Evolutionary conservation across 1,284 basidiomycete species (phyloP), one percentile per base, ranked within the genome.

Genomic region (Cutaneotrichosporon cyanovorans): DNA sequence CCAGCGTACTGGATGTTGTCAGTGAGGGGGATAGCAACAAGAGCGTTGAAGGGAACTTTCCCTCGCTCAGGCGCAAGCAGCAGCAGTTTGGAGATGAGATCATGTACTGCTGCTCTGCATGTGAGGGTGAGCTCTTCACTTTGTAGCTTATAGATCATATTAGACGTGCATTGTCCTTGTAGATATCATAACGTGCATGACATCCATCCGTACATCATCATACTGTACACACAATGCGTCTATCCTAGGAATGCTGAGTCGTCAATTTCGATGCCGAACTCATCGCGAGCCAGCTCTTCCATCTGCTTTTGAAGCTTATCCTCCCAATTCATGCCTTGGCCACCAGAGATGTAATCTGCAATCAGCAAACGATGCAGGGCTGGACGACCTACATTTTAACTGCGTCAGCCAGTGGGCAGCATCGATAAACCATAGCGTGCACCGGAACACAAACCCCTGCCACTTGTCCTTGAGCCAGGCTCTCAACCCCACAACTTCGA

Each of bases 211-310:
- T 37, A 37, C 18, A 28, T 36, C 33, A 37, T 38, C 37, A 22
- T n/a, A n/a, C n/a, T n/a, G n/a, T n/a, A n/a, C n/a, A n/a, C n/a
- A n/a, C n/a, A n/a, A n/a, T n/a, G n/a, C n/a, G n/a, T 28, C 43
- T 58, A 75, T 47, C 60, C 74, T 20, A 66, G 48, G 47, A 68
- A 72, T 12, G 66, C 69, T n/a, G 47, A 55, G 42, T 73, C 70
- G 48, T 74, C 72, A 21, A 75, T 56, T 46, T 76, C 74, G 41
- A 76, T 73, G 0, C 74, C 74, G 46, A 76, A 72, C 54, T 76
- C 74, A 25, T 72, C 68, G 46, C 65, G 63, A 0, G 75, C 75
- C 68, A 76, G 72, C 28, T 64, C 59, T 46, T 65, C 65, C 41
- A 73, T 65, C 45, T 71, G 66, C 44, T 61, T 56, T 48, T 72